Evolutionary conservation across 2,329 filamentous ascomycete species (phyloP), one percentile per base, ranked within the genome.

Genomic region (Neodidymelliopsis sp.): DNA sequence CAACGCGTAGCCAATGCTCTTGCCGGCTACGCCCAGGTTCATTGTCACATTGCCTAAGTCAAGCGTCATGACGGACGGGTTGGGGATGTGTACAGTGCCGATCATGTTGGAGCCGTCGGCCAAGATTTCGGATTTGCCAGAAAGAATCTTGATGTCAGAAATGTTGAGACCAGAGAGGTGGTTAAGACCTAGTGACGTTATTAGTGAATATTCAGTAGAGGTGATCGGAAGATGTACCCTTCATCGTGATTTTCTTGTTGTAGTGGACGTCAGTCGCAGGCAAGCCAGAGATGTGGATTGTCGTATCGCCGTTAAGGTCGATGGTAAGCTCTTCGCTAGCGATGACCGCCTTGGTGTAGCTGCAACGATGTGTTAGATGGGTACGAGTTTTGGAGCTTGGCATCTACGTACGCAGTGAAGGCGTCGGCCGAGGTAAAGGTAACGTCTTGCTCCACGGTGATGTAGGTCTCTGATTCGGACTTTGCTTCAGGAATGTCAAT

Each of bases 41-140:
- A 88, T 86, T 20, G 81, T 81, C 25, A 83, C 76, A 60, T 88
- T 86, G 60, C 87, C 87, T 77, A 89, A 81, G 24, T 86, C 80
- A 41, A 89, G 77, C n/a, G 79, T 83, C 64, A 87, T 78, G 40
- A 82, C 72, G 1, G 85, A 87, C 6, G 77, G 79, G 69, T 89
- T 90, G 57, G 84, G 84, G 39, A 89, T 85, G 47, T 75, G 75
- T 48, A 81, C 79, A 11, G 75, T 80, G 58, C 80, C 85, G 40
- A 79, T 73, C 72, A 89, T 86, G 74, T 88, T 89, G 65, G 80
- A 77, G 54, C 76, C 79, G 42, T 79, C 74, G 65, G 54, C 19
- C 35, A 70, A 59, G 34, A 60, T 50, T 33, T 64, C 54, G 43
- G 76, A 64, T 11, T 62, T 48, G 20, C 67, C 59, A 15, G 78